Evolutionary conservation across 495 filamentous ascomycete species (phyloP), one percentile per base, ranked within the genome.

Genomic region (Aspergillus leporis): DNA sequence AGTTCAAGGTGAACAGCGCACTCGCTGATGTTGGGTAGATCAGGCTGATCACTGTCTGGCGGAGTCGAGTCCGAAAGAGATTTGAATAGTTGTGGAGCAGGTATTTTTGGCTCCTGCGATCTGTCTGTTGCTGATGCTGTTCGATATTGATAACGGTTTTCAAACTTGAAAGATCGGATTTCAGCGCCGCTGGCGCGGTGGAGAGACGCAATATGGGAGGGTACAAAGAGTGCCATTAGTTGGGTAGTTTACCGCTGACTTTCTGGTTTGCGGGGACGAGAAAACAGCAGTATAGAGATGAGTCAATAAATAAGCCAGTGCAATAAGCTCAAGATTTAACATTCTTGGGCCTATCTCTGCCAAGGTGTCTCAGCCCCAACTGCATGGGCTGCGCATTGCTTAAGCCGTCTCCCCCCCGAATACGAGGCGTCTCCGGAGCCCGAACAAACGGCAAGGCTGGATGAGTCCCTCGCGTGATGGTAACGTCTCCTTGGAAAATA

Each of bases 1-100:
- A 76, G 66, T 48, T 73, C 68, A 3, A 76, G 65, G 48, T 76
- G 73, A 9, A 66, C 61, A 6, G 71, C 70, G 47, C 70, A 73
- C 48, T 76, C 59, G 10, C 49, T 59, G n/a, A 61, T 48, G 14
- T 58, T 60, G 12, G 70, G 72, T 28, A 69, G 55, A 19, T 46
- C 31, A 12, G 32, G 48, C 2, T 34, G 52, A 31, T 53, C 12
- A 2, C 16, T 52, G 28, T 31, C 31, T n/a, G 14, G 23, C 30
- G 19, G 0, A 5, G 21, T 10, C 3, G 6, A 0, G 4, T 53
- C 19, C 28, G 41, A 55, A 23, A 32, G 22, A 4, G 41, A 34
- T 23, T 55, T 16, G 16, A 56, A 56, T 32, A 56, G 40, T 19
- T 19, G 9, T 12, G 54, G 43, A 6, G 30, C 28, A 0, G 54